These are phyloP conservation scores for Stagonosporopsis tanaceti DNA, from an alignment of 2,329 filamentous ascomycete genomes.

Conservation along the genomic window DNA sequence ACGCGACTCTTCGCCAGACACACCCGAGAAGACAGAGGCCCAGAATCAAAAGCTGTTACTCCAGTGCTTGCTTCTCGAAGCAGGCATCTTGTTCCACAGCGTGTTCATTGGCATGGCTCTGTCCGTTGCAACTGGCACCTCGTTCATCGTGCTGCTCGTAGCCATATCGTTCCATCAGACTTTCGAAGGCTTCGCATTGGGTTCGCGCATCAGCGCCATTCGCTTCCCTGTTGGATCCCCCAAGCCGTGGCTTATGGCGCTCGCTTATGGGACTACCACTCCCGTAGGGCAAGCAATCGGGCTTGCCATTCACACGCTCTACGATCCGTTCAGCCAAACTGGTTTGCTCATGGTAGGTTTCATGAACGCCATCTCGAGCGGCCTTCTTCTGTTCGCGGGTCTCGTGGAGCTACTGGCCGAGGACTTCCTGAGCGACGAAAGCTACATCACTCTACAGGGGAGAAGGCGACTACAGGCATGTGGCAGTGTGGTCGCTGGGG, in stretches of 20 bases:
- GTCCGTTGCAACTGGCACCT: constrained; percentile 70
- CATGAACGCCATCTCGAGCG: constrained; percentile 60
- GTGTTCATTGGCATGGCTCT: constrained; percentile 79
- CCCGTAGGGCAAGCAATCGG: constrained; percentile 61
- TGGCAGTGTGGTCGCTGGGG: constrained; percentile 66
- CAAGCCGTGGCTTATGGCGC: constrained; percentile 76
- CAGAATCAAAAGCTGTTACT: constrained; percentile 69
- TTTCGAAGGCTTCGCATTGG: constrained; percentile 74
- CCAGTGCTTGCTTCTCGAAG: constrained; percentile 78
- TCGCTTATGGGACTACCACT: constrained; percentile 68
- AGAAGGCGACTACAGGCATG: constrained; percentile 68
- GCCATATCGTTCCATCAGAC: constrained; percentile 77
- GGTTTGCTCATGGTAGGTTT: constrained; percentile 60
- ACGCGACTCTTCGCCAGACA: constrained; percentile 24
- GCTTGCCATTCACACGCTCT: constrained; percentile 58
- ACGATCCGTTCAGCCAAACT: constrained; percentile 58
- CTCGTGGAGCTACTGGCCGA: constrained; percentile 60
- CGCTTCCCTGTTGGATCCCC: constrained; percentile 74
- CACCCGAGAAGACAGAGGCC: constrained; percentile 48
- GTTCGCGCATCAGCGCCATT: constrained; percentile 73
- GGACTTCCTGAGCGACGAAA: constrained; percentile 67
- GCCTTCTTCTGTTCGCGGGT: constrained; percentile 59
- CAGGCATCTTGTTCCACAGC: constrained; percentile 80
- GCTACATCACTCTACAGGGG: constrained; percentile 67
- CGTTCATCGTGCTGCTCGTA: constrained; percentile 71